Base-by-base conservation (phyloP, 164 flowering plant genomes). In the Magnolia officinalis region DNA sequence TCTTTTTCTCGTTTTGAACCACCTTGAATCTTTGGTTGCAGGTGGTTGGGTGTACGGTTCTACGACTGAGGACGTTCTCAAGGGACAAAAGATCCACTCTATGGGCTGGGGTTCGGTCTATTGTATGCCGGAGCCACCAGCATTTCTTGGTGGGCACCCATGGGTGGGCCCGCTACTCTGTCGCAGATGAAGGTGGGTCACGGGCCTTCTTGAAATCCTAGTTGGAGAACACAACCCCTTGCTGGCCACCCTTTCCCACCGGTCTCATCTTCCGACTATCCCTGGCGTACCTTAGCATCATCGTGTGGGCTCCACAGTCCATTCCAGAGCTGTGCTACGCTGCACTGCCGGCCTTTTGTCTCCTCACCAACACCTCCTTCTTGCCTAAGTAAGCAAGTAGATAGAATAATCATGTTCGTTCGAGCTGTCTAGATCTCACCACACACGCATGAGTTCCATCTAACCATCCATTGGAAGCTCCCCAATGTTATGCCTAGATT, bases 31-130 rank as follows among this genome's bases (percentile, higher is more conserved):
- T 65, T 2, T 37, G 45, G 20, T 50, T 29, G 45, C 79, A 90
- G 95, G 75, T 86, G 58, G 96, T 2, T 89, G 85, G 90, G 37
- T 82, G 0, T 90, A 91, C 69, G 96, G 93, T 23, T 85, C 92
- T 0, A 24, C 79, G 23, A 77, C 83, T 0, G 93, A 89, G 68
- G 94, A 91, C 52, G 64, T 85, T 0, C 80, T 85, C n/a, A 89
- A 93, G 0, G 90, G 93, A 2, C 23, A 87, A 5, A 64, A 13
- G 24, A 89, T 91, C 63, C 93, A 91, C 69, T 55, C 75, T 1
- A 81, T 58, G 55, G 96, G 92, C 0, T 90, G 92, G 90, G 74
- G 24, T 63, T 79, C 89, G 0, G 63, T 18, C 0, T 78, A 45
- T 10, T 73, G 52, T 23, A 58, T 76, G 0, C 90, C 86, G 0